Conservation (phyloP, 495 filamentous ascomycete species). For the Podospora tetraspora region DNA sequence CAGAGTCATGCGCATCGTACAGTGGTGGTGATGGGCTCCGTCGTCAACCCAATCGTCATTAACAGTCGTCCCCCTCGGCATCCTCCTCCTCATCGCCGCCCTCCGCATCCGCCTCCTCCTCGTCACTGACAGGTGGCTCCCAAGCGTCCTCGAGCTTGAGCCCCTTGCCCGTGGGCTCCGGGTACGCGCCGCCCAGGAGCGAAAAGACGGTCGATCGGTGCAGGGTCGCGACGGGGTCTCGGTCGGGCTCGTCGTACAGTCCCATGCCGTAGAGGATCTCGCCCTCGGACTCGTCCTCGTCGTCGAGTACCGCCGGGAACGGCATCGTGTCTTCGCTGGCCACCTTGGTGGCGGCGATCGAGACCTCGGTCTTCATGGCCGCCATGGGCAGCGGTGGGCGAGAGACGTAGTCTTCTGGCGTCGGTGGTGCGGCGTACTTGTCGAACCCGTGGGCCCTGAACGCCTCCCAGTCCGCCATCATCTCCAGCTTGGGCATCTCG, state of each 20-base stretch:
- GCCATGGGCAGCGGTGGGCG: background rate
- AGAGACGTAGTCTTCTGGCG: constrained; percentile 49
- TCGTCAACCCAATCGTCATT: background rate
- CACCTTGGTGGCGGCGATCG: constrained; percentile 23
- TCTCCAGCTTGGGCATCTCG: constrained; percentile 17
- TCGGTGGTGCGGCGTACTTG: constrained; percentile 50
- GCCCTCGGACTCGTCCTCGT: constrained; percentile 43
- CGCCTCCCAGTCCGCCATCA: constrained; percentile 35
- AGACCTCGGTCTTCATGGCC: background rate
- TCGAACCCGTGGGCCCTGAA: constrained; percentile 33
- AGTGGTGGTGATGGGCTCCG: background rate
- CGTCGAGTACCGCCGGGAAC: constrained; percentile 38
- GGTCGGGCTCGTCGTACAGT: constrained; percentile 65
- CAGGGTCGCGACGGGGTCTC: constrained; percentile 35
- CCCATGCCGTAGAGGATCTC: constrained; percentile 81
- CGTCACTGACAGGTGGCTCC: constrained; percentile 59
- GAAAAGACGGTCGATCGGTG: constrained; percentile 48
- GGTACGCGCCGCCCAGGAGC: constrained; percentile 35
- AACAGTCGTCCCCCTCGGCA: constrained; percentile 19
- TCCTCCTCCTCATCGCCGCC: constrained; percentile 34
- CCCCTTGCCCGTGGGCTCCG: constrained; percentile 55
- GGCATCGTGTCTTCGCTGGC: constrained; percentile 44
- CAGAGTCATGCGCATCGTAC: constrained; percentile 1
- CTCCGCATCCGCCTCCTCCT: constrained; percentile 53
- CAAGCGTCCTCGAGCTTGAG: constrained; percentile 81